Percentiles rank a stretch among this genome's conserved stretches.
These are phyloP conservation scores for Wallacemonas rigidus DNA, from an alignment of 208 protist species.

Conservation along the genomic window DNA sequence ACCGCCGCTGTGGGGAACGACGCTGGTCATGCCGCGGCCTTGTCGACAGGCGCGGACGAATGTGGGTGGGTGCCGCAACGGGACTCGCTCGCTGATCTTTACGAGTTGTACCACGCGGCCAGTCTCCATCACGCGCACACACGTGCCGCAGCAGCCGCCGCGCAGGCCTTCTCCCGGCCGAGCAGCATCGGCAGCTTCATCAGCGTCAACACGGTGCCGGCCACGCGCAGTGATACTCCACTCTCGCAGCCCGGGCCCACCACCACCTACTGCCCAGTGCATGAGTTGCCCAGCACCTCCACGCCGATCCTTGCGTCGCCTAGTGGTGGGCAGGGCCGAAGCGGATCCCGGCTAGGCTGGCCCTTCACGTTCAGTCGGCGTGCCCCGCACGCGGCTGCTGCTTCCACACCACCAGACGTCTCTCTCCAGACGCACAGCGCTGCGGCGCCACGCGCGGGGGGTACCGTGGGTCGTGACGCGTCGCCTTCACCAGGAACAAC, in stretches of 20 bases:
- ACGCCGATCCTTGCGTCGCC: not conserved
- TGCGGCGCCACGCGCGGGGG: no score
- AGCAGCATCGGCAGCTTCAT: constrained; percentile 4
- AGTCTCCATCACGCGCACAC: not conserved
- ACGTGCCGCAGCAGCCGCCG: not conserved
- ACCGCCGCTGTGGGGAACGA: no score
- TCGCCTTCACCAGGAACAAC: not conserved
- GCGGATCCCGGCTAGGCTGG: not conserved
- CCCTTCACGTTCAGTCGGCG: not conserved
- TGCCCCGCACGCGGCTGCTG: not conserved
- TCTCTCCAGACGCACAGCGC: no score
- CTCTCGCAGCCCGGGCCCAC: not conserved
- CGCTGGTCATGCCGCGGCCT: constrained; percentile 16
- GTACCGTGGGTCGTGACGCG: not conserved
- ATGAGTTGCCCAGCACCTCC: no score
- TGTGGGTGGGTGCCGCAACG: not conserved
- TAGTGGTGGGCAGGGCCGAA: not conserved
- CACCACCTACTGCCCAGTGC: no score
- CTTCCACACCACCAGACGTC: no score
- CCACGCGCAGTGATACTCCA: not conserved
- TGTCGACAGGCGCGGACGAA: not conserved
- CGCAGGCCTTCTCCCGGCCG: constrained; percentile 1
- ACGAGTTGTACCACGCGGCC: not conserved
- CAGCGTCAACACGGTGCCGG: not conserved
- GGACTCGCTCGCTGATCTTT: not conserved